Base-by-base conservation (phyloP, 2,329 filamentous ascomycete species). In the Tothia fuscella region DNA sequence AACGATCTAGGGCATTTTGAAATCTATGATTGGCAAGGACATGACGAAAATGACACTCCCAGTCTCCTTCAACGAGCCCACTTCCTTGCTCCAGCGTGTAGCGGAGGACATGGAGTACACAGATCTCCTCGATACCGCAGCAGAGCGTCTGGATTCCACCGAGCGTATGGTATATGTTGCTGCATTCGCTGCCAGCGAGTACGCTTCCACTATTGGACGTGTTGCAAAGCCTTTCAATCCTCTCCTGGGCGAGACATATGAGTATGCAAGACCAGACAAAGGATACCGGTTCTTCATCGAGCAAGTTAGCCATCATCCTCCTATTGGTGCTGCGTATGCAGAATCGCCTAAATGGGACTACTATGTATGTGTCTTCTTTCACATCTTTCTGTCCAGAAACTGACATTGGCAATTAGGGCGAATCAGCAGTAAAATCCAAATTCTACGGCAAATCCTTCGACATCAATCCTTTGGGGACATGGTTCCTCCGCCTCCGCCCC, bases 11-110 rank as follows among this genome's bases (percentile, higher is more conserved):
- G 82, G 82, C 50, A 95, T 98, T 51, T 67, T 98, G 48, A 98
- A 96, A 66, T 96, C 89, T 17, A 96, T 98, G 91, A 94, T 98
- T 62, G 91, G 91, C 48, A 96, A 98, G 60, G 91, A 98, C 57
- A 96, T 98, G 91, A 96, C 91, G 28, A 96, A 93, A 68, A 98
- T 98, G 89, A 96, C 91, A 0, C 67, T 98, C 16, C 91, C 91
- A 0, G 91, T 98, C 2, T 94, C 91, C 1, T 96, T 98, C 68
- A 98, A 98, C 63, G 91, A 98, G 61, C 91, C 91, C 1, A 98
- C 91, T 0, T 96, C 91, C 5, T 68, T 98, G 10, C 72, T 98
- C 6, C 91, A 96, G 61, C 84, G 91, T 57, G 89, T 93, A 32
- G 86, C 85, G 4, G 91, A 98, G 64, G 91, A 98, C 56, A 89